A percentile compares a stretch with the other conserved stretches of the same genome.
phyloP scores from a whole-genome alignment of 257 asterid species.

The Solanum chilense region DNA sequence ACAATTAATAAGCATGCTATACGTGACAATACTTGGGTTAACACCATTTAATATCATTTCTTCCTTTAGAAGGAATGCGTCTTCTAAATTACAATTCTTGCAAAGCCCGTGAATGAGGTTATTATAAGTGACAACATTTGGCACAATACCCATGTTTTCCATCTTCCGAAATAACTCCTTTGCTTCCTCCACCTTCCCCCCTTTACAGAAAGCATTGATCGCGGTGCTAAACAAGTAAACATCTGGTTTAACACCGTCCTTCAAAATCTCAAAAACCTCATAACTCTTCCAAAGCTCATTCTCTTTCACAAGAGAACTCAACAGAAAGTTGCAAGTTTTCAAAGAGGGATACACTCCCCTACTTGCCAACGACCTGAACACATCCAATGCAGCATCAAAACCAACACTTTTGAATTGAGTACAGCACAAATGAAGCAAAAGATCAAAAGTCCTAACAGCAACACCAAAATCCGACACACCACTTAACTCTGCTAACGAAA shows the following conservation, averaged over 20 bases:
- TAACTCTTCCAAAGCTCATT: conserved; percentile 41
- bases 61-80: conserved; percentile 56
- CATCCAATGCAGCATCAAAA: conserved; percentile 41
- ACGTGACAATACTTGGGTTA: conserved; percentile 55
- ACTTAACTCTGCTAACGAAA: conserved; percentile 29
- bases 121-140: conserved; percentile 69
- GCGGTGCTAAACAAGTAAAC: conserved; percentile 65
- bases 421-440: conserved; percentile 64
- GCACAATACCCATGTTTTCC: conserved; percentile 47
- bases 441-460: conserved; percentile 44
- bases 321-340: conserved; percentile 59
- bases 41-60: conserved; percentile 50
- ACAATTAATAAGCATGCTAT: conserved; percentile 57
- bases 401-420: conserved; percentile 43
- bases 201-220: conserved; percentile 59
- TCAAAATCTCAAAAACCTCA: conserved; percentile 47
- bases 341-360: conserved; percentile 60
- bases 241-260: conserved; percentile 37
- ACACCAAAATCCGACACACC: conserved; percentile 9
- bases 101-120: conserved; percentile 69
- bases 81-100: conserved; percentile 33
- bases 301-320: conserved; percentile 65
- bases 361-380: conserved; percentile 34
- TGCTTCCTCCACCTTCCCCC: conserved; percentile 53
- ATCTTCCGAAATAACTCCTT: conserved; percentile 41